These are phyloP conservation scores for Aspergillus nanangensis DNA, from an alignment of 495 filamentous ascomycete genomes.

Conservation along the genomic window DNA sequence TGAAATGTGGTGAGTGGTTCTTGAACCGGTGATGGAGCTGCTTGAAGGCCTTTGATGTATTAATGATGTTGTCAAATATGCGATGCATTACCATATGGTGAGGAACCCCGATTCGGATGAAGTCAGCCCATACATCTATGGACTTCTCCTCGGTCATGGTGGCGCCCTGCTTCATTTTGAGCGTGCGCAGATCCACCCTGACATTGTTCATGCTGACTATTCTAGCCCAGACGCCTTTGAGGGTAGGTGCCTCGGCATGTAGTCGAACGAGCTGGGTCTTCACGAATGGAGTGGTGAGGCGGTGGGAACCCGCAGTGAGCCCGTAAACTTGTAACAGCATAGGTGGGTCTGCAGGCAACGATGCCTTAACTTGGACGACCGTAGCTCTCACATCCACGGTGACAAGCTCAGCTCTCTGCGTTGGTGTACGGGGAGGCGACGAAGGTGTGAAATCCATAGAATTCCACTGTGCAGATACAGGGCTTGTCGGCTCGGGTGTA, in stretches of 20 bases:
- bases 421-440: constrained; percentile 26
- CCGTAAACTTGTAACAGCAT: constrained; percentile 86
- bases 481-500: constrained; percentile 10
- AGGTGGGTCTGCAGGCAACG: constrained; percentile 78
- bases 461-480: not conserved
- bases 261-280: constrained; percentile 71
- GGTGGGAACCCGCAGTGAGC: constrained; percentile 74
- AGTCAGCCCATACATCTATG: constrained; percentile 79
- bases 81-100: constrained; percentile 89
- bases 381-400: constrained; percentile 74
- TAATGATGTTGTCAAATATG: constrained; percentile 88
- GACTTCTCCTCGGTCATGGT: constrained; percentile 68
- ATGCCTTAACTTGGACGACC: constrained; percentile 82
- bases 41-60: constrained; percentile 78
- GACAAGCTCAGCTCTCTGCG: constrained; percentile 58
- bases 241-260: constrained; percentile 79
- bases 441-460: constrained; percentile 6
- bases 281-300: constrained; percentile 77
- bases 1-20: constrained; percentile 80
- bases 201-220: constrained; percentile 77
- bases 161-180: constrained; percentile 59
- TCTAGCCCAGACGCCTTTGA: constrained; percentile 78
- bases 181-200: constrained; percentile 73
- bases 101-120: constrained; percentile 85
- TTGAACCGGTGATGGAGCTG: constrained; percentile 90